phyloP scores from a whole-genome alignment of 106 monocot genomes.

The Platanthera guangdongensis region DNA sequence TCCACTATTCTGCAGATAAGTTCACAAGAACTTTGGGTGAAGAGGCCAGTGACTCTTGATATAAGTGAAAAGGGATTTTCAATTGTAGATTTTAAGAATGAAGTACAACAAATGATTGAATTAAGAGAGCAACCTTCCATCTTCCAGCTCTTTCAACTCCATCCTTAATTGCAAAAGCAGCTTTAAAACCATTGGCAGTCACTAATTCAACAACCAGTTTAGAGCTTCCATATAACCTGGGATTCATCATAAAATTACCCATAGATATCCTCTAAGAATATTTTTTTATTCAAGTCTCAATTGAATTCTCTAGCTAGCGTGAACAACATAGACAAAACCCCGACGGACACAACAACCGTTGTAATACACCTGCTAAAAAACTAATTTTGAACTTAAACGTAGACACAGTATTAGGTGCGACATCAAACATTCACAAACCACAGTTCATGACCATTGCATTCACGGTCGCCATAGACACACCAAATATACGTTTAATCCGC shows the following conservation, averaged over 20 bases:
- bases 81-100: background rate
- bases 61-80: background rate
- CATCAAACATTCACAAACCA: too few species aligned
- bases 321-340: background rate
- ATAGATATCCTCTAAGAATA: background rate
- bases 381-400: too few species aligned
- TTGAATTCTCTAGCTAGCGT: background rate
- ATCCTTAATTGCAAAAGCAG: slow-evolving; percentile 86
- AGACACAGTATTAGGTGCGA: too few species aligned
- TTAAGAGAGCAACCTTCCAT: slow-evolving; percentile 58
- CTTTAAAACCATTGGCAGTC: slow-evolving; percentile 82
- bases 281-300: background rate
- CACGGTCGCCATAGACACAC: too few species aligned
- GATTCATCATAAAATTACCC: background rate
- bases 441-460: too few species aligned
- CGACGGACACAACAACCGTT: too few species aligned
- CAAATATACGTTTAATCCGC: background rate
- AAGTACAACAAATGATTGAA: background rate
- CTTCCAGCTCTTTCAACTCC: slow-evolving; percentile 84
- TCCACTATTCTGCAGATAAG: slow-evolving; percentile 83
- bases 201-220: slow-evolving; percentile 80
- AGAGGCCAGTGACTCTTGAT: background rate
- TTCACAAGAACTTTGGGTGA: slow-evolving; percentile 9
- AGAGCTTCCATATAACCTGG: slow-evolving; percentile 92
- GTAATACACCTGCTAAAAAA: too few species aligned